Conservation (phyloP, 331 rosid genomes). For the Spiraea crenata region DNA sequence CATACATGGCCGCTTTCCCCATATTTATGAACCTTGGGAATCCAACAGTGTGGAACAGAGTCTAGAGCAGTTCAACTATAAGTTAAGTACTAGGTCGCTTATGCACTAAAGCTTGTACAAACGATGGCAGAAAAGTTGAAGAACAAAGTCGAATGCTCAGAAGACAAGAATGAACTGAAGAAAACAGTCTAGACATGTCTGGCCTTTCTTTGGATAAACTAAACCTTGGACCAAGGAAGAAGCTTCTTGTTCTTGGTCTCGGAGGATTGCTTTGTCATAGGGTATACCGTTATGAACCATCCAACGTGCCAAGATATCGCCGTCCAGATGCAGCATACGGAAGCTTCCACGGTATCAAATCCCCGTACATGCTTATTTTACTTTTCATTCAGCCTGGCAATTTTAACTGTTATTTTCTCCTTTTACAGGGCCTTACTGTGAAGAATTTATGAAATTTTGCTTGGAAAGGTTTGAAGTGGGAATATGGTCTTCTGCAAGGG, state of each 20-base stretch:
- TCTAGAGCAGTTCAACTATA: too few species aligned
- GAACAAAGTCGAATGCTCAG: not conserved
- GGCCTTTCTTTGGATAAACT: conserved; percentile 27
- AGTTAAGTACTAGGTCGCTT: too few species aligned
- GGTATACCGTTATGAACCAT: conserved; percentile 1
- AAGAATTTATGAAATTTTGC: conserved; percentile 52
- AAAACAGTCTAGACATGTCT: not conserved
- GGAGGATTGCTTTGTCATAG: conserved; percentile 41
- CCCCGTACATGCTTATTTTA: not conserved
- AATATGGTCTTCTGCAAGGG: conserved; percentile 56
- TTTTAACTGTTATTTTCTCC: not conserved
- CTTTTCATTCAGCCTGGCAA: not conserved
- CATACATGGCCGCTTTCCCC: too few species aligned
- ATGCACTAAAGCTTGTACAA: too few species aligned
- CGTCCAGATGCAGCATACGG: conserved; percentile 19
- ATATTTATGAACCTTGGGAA: too few species aligned
- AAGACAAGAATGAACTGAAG: not conserved
- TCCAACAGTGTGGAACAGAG: too few species aligned
- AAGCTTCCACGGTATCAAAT: conserved; percentile 15
- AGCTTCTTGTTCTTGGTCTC: conserved; percentile 39
- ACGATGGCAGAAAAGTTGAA: conserved; percentile 20
- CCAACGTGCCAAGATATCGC: conserved; percentile 10
- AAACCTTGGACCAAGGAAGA: conserved; percentile 46
- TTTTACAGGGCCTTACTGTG: conserved; percentile 42
- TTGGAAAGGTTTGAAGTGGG: conserved; percentile 63